Conservation (phyloP, 1,139 yeast species). For the Torulaspora globosa region DNA sequence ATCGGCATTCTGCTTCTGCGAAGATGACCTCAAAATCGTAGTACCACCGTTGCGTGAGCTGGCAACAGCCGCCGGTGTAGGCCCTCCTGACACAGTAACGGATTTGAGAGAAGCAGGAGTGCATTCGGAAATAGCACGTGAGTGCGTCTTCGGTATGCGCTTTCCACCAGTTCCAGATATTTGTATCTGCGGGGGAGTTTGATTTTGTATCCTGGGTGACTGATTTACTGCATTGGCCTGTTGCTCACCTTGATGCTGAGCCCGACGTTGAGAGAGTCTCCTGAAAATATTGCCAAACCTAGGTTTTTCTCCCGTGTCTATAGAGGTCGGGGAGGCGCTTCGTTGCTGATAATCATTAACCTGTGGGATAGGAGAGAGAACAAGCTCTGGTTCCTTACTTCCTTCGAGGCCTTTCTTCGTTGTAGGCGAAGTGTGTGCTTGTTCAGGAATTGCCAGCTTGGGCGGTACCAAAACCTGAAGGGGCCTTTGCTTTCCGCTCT, state of each 20-base stretch:
- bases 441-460: slow-evolving; percentile 55
- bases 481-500: slow-evolving; percentile 25
- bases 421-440: slow-evolving; percentile 59
- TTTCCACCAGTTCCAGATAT: slow-evolving; percentile 13
- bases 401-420: slow-evolving; percentile 29
- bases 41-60: slow-evolving; percentile 9
- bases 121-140: slow-evolving; percentile 42
- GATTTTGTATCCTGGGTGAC: slow-evolving; percentile 7
- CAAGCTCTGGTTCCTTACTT: slow-evolving; percentile 25
- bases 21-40: slow-evolving; percentile 25
- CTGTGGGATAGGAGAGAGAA: slow-evolving; percentile 25
- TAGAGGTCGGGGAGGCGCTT: slow-evolving; percentile 16
- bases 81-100: slow-evolving; percentile 14
- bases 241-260: slow-evolving; percentile 17
- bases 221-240: slow-evolving; percentile 11
- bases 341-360: slow-evolving; percentile 21
- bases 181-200: slow-evolving; percentile 14
- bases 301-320: slow-evolving; percentile 25
- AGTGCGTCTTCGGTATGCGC: slow-evolving; percentile 34
- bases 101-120: slow-evolving; percentile 14
- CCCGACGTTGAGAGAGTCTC: slow-evolving; percentile 35
- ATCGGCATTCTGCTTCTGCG: slow-evolving; percentile 22
- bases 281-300: slow-evolving; percentile 37
- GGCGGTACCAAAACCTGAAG: slow-evolving; percentile 38
- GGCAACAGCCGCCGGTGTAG: slow-evolving; percentile 1